Base-by-base conservation (phyloP, 1,284 basidiomycete genomes). In the Marasmius tenuissimus region DNA sequence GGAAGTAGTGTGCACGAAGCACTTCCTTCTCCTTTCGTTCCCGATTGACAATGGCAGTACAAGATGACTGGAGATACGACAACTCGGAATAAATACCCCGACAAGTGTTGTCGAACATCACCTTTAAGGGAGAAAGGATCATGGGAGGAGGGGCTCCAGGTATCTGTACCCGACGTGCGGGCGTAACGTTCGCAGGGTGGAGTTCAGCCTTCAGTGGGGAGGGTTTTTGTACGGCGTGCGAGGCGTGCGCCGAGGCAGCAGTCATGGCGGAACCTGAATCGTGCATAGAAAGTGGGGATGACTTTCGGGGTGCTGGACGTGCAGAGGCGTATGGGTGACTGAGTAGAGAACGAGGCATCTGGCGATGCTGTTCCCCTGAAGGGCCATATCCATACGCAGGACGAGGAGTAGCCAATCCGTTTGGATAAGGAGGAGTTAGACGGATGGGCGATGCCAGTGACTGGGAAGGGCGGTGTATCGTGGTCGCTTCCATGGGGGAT, bases 1-100 rank as follows among this genome's bases (percentile, higher is more conserved):
- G 51, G 6, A 60, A 18, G 35, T 47, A 60, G 22, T 63, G 56
- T 6, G 56, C 56, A 14, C 45, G 49, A 16, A 63, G 11, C 35
- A 55, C 12, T 33, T 63, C 62, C 40, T 60, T 61, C 16, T 63
- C 59, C 35, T 58, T 63, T 34, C 37, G 49, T 34, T 60, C 62
- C 37, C 47, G 57, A 38, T 60, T 22, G 22, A 63, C 34, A 4
- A 60, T 35, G 10, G 50, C 20, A 35, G 22, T 53, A 42, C 59
- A 63, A 14, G 59, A 57, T 3, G 56, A 57, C 16, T 63, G 59
- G 4, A 63, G 59, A 33, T 61, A 59, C 8, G 39, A 58, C 20
- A 48, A 18, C 42, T 58, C 56, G 40, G 40, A 58, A 33, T 54
- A 35, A 18, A 54, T 54, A 1, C 52, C 52, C 54, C 58, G 10